These are phyloP conservation scores for Coemansia sp. DNA, from an alignment of 192 early-diverging fungal genomes.

Conservation along the genomic window DNA sequence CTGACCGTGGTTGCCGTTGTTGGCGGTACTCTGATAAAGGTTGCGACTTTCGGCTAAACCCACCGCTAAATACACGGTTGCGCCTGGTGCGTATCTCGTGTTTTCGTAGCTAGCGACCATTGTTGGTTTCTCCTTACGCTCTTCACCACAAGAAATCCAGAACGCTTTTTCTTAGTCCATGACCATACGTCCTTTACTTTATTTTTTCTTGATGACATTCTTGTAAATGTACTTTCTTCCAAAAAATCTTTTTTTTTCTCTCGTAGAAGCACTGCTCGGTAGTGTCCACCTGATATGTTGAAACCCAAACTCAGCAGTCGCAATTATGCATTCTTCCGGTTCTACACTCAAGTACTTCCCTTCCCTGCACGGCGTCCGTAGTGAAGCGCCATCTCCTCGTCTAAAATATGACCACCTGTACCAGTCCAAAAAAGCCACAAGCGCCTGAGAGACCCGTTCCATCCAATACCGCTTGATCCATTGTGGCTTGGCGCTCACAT, in stretches of 20 bases:
- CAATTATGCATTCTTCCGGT: background rate
- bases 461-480: background rate
- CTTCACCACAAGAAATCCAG: background rate
- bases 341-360: background rate
- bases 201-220: background rate
- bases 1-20: slow-evolving; percentile 40
- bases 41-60: slow-evolving; percentile 24
- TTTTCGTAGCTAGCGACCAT: too few relatives aligned
- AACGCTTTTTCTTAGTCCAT: background rate
- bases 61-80: background rate
- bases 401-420: background rate
- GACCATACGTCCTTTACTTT: background rate
- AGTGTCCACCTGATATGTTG: background rate
- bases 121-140: background rate
- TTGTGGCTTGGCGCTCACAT: background rate
- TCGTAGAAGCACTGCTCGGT: background rate
- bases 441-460: background rate
- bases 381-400: background rate
- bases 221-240: background rate
- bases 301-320: background rate
- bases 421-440: slow-evolving; percentile 7
- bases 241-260: background rate
- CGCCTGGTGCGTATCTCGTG: slow-evolving; percentile 11
- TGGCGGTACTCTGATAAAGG: slow-evolving; percentile 40
- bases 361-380: background rate